phyloP scores from a whole-genome alignment of 2,329 filamentous ascomycete species.

The Alternaria sp. region DNA sequence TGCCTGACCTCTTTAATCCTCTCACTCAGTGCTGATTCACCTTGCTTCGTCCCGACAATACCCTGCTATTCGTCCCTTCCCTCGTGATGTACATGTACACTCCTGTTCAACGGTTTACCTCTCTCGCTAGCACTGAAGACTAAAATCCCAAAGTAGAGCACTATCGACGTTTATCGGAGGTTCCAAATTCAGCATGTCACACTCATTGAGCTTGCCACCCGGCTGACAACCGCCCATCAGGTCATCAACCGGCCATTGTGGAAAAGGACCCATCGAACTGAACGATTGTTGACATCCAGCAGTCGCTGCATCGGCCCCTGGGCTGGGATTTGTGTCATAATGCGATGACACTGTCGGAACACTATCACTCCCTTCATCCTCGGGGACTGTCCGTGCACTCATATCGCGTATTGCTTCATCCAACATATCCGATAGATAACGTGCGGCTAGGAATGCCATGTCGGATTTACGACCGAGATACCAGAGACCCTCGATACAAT shows the following conservation, averaged over 20 bases:
- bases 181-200: not conserved
- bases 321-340: not conserved
- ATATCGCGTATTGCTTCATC: conserved; percentile 9
- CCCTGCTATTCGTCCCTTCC: too few species aligned
- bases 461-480: conserved; percentile 65
- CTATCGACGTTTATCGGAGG: conserved; percentile 2
- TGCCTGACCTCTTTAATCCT: not conserved
- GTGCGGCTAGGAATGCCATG: conserved; percentile 55
- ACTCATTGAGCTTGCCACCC: not conserved
- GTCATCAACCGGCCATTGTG: not conserved
- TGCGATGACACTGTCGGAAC: not conserved
- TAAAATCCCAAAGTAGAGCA: not conserved
- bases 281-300: not conserved
- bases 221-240: not conserved
- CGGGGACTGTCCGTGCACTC: not conserved
- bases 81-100: too few species aligned
- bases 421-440: conserved; percentile 38
- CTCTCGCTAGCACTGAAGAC: not conserved
- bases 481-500: conserved; percentile 63
- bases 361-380: not conserved
- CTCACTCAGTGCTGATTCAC: too few species aligned
- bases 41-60: too few species aligned
- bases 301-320: not conserved
- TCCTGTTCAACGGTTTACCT: too few species aligned
- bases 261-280: not conserved